These are phyloP conservation scores for Sarcomyxa edulis DNA, from an alignment of 768 basidiomycete species.

Conservation along the genomic window DNA sequence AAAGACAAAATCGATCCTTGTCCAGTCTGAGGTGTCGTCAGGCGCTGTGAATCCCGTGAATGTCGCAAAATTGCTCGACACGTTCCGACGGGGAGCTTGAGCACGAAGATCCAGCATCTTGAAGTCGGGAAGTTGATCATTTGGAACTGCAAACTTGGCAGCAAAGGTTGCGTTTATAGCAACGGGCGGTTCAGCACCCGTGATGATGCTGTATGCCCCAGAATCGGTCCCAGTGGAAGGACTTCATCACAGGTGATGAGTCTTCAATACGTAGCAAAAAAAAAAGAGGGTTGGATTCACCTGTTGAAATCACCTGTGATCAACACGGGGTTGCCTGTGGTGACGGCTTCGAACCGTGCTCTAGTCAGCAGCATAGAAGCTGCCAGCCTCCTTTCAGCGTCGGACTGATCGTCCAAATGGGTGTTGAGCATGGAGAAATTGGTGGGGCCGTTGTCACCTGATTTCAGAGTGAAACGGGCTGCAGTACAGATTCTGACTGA, in stretches of 20 bases:
- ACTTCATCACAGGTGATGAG: slow-evolving; percentile 20
- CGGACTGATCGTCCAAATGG: slow-evolving; percentile 51
- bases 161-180: slow-evolving; percentile 38
- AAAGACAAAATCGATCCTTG: slow-evolving; percentile 48
- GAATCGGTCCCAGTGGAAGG: slow-evolving; percentile 36
- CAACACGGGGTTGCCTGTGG: slow-evolving; percentile 34
- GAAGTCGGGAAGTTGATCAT: slow-evolving; percentile 26
- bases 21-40: slow-evolving; percentile 27
- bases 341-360: slow-evolving; percentile 42
- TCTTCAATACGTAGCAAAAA: slow-evolving; percentile 1
- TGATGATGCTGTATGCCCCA: slow-evolving; percentile 46
- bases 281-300: slow-evolving; percentile 8
- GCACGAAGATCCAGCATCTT: slow-evolving; percentile 40
- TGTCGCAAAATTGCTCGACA: slow-evolving; percentile 44
- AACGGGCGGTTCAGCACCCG: slow-evolving; percentile 33
- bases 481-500: slow-evolving; percentile 45
- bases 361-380: slow-evolving; percentile 48
- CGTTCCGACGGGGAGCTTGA: slow-evolving; percentile 30
- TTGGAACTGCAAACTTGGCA: slow-evolving; percentile 30
- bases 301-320: slow-evolving; percentile 53
- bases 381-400: slow-evolving; percentile 42
- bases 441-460: slow-evolving; percentile 8
- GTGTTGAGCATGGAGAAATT: slow-evolving; percentile 44
- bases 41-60: slow-evolving; percentile 46
- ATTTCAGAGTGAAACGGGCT: slow-evolving; percentile 26